Conservation (phyloP, 768 basidiomycete species). For the Pleurotus giganteus region DNA sequence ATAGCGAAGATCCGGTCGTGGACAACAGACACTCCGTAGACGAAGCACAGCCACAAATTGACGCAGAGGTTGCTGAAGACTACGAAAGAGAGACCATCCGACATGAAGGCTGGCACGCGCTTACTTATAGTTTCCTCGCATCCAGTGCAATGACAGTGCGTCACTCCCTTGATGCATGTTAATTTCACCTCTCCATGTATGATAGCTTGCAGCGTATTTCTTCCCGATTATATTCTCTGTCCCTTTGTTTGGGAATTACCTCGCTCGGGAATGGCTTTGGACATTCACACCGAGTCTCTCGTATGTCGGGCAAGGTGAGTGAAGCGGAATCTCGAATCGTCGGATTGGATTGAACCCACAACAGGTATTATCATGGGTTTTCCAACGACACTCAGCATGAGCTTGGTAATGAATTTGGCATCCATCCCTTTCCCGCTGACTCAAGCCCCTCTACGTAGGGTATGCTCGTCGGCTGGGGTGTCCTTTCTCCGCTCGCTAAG, state of each 20-base stretch:
- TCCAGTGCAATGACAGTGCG: constrained; percentile 77
- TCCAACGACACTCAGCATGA: constrained; percentile 93
- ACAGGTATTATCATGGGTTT: constrained; percentile 97
- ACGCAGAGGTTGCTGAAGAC: constrained; percentile 28
- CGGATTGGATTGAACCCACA: neutral
- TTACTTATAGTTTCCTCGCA: constrained; percentile 74
- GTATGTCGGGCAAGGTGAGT: constrained; percentile 86
- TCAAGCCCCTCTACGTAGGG: constrained; percentile 48
- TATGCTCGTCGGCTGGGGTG: constrained; percentile 95
- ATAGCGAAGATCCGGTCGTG: constrained; percentile 26
- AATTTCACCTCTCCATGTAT: constrained; percentile 10
- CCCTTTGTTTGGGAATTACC: constrained; percentile 78
- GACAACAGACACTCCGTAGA: constrained; percentile 11
- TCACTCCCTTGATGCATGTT: constrained; percentile 10
- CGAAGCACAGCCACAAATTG: constrained; percentile 14
- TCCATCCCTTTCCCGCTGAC: constrained; percentile 2
- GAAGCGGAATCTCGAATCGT: constrained; percentile 7
- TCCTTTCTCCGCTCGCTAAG: constrained; percentile 88
- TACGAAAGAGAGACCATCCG: constrained; percentile 49
- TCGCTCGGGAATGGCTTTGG: constrained; percentile 91
- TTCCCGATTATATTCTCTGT: constrained; percentile 87
- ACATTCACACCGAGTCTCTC: constrained; percentile 89
- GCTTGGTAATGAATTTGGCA: constrained; percentile 53
- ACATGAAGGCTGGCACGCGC: constrained; percentile 72
- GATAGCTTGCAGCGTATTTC: constrained; percentile 81